Conservation (phyloP, 1,139 yeast species). For the Geotrichum aggregatum region DNA sequence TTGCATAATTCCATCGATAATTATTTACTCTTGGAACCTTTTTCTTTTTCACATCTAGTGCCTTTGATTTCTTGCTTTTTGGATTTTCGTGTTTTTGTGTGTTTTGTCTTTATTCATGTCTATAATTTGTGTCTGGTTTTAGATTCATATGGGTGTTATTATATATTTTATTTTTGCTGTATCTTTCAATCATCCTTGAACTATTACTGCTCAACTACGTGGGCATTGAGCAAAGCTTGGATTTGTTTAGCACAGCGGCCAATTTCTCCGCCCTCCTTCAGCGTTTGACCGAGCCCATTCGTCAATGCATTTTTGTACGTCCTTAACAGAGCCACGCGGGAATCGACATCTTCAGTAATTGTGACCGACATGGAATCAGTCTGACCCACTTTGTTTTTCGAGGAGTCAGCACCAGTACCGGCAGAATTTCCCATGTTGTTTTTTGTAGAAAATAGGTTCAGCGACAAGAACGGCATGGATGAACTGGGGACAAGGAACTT, state of each 20-base stretch:
- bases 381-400: too few species aligned
- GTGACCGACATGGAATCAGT: constrained; percentile 32
- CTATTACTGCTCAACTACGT: background rate
- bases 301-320: constrained; percentile 50
- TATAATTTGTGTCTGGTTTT: too few species aligned
- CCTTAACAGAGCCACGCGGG: constrained; percentile 55
- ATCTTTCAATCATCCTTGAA: constrained; percentile 2
- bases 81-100: too few species aligned
- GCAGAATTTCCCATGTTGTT: too few species aligned
- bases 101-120: too few species aligned
- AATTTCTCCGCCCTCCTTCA: constrained; percentile 72
- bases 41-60: too few species aligned
- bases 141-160: too few species aligned
- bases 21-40: background rate
- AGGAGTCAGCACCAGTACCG: too few species aligned
- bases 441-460: constrained; percentile 8
- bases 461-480: constrained; percentile 19
- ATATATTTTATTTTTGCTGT: background rate
- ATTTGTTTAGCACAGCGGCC: constrained; percentile 54
- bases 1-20: too few species aligned
- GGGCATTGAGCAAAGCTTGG: constrained; percentile 10
- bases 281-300: constrained; percentile 49
- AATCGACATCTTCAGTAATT: constrained; percentile 56
- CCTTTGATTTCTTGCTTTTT: background rate
- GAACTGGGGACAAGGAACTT: constrained; percentile 18